A percentile compares a stretch with the other conserved stretches of the same genome.
Conservation (phyloP, 441 rosid species). For the Macaranga tanarius region DNA sequence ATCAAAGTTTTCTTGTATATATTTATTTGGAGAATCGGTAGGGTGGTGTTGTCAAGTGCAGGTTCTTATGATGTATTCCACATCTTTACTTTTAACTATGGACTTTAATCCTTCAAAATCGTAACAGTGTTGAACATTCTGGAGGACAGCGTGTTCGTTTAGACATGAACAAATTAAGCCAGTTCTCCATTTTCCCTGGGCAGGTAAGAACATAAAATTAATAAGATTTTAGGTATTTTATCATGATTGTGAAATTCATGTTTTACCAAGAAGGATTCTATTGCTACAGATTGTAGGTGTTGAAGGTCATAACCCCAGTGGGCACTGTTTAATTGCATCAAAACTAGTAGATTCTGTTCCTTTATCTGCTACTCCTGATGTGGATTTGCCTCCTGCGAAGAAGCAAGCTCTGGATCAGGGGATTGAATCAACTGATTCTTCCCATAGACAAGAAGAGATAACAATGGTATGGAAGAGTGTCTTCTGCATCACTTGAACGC, state of each 20-base stretch:
- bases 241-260: conserved; percentile 12
- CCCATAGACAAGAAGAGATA: conserved; percentile 39
- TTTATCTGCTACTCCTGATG: conserved; percentile 38
- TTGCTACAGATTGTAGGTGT: conserved; percentile 76
- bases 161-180: conserved; percentile 65
- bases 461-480: conserved; percentile 57
- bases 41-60: conserved; percentile 6
- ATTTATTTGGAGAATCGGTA: neutral
- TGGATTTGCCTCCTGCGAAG: conserved; percentile 63
- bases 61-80: neutral
- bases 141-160: conserved; percentile 86
- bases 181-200: conserved; percentile 92
- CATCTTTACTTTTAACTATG: conserved; percentile 2
- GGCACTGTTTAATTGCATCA: conserved; percentile 89
- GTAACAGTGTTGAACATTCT: conserved; percentile 75
- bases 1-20: neutral
- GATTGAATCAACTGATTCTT: conserved; percentile 36
- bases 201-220: conserved; percentile 53
- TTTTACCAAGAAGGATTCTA: conserved; percentile 22
- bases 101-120: conserved; percentile 22
- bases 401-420: conserved; percentile 72
- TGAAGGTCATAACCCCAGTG: conserved; percentile 94
- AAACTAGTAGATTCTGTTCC: conserved; percentile 73
- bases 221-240: conserved; percentile 18
- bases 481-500: conserved; percentile 12